These are phyloP conservation scores for Pleurotus djamor DNA, from an alignment of 768 basidiomycete genomes.

Conservation along the genomic window DNA sequence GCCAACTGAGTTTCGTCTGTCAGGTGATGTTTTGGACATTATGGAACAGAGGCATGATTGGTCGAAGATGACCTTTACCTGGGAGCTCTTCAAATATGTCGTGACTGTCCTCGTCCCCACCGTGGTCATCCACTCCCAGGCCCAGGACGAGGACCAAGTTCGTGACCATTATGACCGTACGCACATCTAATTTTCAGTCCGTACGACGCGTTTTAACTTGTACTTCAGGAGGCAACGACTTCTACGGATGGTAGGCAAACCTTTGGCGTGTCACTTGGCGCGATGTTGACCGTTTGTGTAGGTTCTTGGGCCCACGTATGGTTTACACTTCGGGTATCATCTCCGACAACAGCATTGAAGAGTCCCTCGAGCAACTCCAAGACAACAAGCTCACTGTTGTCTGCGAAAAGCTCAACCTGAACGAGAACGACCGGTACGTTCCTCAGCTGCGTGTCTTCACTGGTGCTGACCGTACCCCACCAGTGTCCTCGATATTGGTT, in stretches of 20 bases:
- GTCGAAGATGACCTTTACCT: constrained; percentile 89
- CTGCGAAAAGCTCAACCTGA: constrained; percentile 89
- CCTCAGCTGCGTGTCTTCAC: constrained; percentile 23
- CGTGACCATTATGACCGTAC: constrained; percentile 92
- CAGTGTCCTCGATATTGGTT: constrained; percentile 80
- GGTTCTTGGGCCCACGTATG: constrained; percentile 96
- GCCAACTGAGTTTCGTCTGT: not conserved
- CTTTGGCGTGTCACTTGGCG: not conserved
- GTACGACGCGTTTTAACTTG: not conserved
- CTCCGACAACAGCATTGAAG: constrained; percentile 60
- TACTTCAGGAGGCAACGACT: constrained; percentile 82
- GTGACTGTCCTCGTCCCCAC: constrained; percentile 88
- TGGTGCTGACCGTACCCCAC: not conserved
- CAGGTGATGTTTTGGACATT: constrained; percentile 91
- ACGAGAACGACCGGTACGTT: constrained; percentile 70
- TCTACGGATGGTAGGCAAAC: constrained; percentile 74
- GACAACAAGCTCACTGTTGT: constrained; percentile 97
- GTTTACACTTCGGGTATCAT: constrained; percentile 96
- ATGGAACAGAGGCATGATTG: constrained; percentile 96
- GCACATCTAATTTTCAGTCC: constrained; percentile 18
- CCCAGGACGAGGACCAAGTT: constrained; percentile 94
- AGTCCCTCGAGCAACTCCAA: constrained; percentile 92
- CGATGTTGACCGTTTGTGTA: constrained; percentile 18
- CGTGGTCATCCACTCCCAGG: constrained; percentile 86
- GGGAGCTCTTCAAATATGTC: constrained; percentile 92